Base-by-base conservation (phyloP, 2,329 filamentous ascomycete genomes). In the Raffaelea albimanens region DNA sequence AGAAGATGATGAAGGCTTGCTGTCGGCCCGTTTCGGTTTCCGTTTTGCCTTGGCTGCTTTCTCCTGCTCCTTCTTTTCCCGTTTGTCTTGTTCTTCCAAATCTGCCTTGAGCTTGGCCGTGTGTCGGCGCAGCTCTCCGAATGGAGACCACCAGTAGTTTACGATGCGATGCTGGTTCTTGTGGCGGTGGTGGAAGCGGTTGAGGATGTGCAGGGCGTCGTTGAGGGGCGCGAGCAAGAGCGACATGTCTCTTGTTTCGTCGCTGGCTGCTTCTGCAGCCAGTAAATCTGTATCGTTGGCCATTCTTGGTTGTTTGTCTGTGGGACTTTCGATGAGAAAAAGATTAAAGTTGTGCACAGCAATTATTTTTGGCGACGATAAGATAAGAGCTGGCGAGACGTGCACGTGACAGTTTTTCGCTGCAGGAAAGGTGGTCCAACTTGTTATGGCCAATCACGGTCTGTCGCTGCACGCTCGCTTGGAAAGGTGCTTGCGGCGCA, bases 111-210 rank as follows among this genome's bases (percentile, higher is more conserved):
- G 67, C 47, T 74, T 73, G 9, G 67, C 66, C 9, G 84, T 62
- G 48, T 80, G 73, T 42, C 86, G 83, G 33, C 87, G 80, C 54
- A 96, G 73, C 53, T 83, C 74, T 46, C 75, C 75, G 52, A 96
- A 79, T 57, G 80, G 78, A 16, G 67, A 61, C 80, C 86, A 97
- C 91, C 91, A 98, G 60, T 80, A 78, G 14, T 45, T 45, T 25
- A 82, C 77, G 52, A 76, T 73, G 47, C 82, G 82, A 64, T 97
- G 91, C 67, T 97, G 91, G 68, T 96, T 97, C 60, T 82, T 83
- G 70, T 96, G 93, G 58, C 89, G 87, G 61, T 87, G 82, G 64
- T 83, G 78, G 57, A 94, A 78, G 55, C 85, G 76, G 58, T 83
- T 73, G 40, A 96, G 78, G 42, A 90, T 66, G 44, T 75, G 62